These are phyloP conservation scores for Coriolopsis trogii DNA, from an alignment of 1,284 basidiomycete species.

Conservation along the genomic window DNA sequence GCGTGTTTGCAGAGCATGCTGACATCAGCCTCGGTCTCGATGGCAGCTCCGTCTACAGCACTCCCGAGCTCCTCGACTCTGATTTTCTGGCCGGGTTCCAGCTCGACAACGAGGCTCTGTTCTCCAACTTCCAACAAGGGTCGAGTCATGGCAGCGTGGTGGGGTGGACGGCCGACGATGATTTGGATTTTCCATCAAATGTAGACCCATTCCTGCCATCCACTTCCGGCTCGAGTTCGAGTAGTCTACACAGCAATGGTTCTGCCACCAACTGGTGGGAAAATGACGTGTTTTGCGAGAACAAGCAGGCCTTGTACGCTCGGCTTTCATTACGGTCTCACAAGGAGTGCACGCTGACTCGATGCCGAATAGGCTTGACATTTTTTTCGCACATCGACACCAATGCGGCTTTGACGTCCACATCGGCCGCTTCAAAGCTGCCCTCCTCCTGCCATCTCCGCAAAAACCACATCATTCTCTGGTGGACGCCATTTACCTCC, in stretches of 20 bases:
- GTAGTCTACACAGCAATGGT: constrained; percentile 14
- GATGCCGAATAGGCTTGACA: constrained; percentile 45
- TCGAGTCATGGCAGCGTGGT: constrained; percentile 7
- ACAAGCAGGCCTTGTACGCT: constrained; percentile 45
- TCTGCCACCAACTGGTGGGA: constrained; percentile 30
- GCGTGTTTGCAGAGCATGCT: neutral
- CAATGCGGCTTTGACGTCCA: constrained; percentile 62
- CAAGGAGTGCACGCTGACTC: constrained; percentile 12
- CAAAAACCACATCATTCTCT: constrained; percentile 56
- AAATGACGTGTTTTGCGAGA: constrained; percentile 33
- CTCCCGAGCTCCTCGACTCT: constrained; percentile 17
- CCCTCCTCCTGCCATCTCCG: constrained; percentile 31
- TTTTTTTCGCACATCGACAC: constrained; percentile 58
- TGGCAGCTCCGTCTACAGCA: constrained; percentile 15
- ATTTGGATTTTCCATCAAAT: constrained; percentile 1
- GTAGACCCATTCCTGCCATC: constrained; percentile 18
- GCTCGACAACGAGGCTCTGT: constrained; percentile 5
- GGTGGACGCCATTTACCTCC: constrained; percentile 60
- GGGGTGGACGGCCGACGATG: constrained; percentile 7
- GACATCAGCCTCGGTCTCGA: constrained; percentile 19
- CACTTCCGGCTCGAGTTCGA: constrained; percentile 16
- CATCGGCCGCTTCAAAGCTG: constrained; percentile 44
- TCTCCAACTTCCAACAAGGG: constrained; percentile 5
- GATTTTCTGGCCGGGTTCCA: constrained; percentile 2
- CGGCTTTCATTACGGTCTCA: constrained; percentile 14